A percentile compares a stretch with the other conserved stretches of the same genome.
These are phyloP conservation scores for Piromyces finnis DNA, from an alignment of 192 early-diverging fungal species.

Conservation along the genomic window DNA sequence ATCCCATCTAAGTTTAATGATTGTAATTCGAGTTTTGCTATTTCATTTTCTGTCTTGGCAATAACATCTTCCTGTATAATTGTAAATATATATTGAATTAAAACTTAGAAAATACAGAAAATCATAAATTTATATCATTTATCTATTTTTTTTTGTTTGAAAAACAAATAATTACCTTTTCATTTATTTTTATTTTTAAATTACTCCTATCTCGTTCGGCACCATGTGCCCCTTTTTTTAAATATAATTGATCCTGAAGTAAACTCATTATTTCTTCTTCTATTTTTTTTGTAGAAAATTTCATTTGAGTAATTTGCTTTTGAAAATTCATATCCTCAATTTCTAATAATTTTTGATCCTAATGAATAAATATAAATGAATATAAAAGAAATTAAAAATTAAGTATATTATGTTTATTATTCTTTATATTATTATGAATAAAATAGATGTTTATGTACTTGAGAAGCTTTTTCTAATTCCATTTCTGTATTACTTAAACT, in stretches of 20 bases:
- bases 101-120: too few relatives aligned
- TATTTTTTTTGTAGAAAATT: constrained; percentile 11
- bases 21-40: constrained; percentile 21
- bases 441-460: constrained; percentile 5
- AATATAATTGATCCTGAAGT: constrained; percentile 24
- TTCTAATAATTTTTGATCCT: constrained; percentile 28
- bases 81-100: neutral
- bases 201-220: constrained; percentile 18
- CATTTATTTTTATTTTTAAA: constrained; percentile 24
- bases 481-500: constrained; percentile 24
- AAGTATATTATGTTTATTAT: neutral
- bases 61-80: constrained; percentile 18
- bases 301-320: constrained; percentile 16
- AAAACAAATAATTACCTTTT: constrained; percentile 7
- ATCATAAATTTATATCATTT: too few relatives aligned
- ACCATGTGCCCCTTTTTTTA: constrained; percentile 27
- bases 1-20: constrained; percentile 10
- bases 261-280: constrained; percentile 31
- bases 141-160: too few relatives aligned
- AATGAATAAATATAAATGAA: neutral
- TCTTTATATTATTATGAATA: neutral
- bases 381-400: neutral
- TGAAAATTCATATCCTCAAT: constrained; percentile 20
- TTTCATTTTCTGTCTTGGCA: constrained; percentile 27
- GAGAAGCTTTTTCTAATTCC: constrained; percentile 17